Conservation (phyloP, 2,329 filamentous ascomycete species). For the Pezicula radicicola region DNA sequence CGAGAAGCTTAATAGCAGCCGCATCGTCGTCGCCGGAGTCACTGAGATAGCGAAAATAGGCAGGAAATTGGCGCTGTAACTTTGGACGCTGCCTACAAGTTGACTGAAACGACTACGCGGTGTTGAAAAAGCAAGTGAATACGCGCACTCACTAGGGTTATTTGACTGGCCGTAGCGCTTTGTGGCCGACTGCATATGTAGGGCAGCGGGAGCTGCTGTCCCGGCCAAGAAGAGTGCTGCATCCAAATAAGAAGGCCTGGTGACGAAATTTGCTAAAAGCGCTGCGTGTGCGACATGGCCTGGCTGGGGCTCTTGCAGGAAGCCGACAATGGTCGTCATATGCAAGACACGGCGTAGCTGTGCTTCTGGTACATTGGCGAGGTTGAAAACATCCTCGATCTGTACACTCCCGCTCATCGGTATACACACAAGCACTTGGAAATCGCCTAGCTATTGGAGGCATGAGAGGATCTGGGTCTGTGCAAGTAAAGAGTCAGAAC, state of each 20-base stretch:
- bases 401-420: constrained; percentile 33
- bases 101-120: constrained; percentile 9
- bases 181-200: constrained; percentile 30
- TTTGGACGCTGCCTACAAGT: constrained; percentile 19
- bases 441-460: constrained; percentile 40
- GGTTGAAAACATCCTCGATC: constrained; percentile 37
- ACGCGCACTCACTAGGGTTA: constrained; percentile 13
- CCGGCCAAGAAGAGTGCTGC: constrained; percentile 37
- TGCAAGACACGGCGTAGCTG: constrained; percentile 34
- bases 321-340: constrained; percentile 30
- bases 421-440: constrained; percentile 42
- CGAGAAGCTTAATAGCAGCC: constrained; percentile 23
- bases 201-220: constrained; percentile 35
- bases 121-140: constrained; percentile 17
- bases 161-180: constrained; percentile 7
- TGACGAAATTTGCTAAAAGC: constrained; percentile 35
- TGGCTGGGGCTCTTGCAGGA: constrained; percentile 31
- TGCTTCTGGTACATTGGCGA: constrained; percentile 34
- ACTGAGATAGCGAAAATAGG: constrained; percentile 25
- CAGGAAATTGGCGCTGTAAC: constrained; percentile 29
- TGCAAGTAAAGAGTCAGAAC: too few relatives aligned
- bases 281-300: constrained; percentile 34
- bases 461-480: too few relatives aligned
- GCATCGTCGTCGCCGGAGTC: constrained; percentile 17
- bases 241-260: constrained; percentile 30